These are phyloP conservation scores for Podosphaera aphanis DNA, from an alignment of 2,329 filamentous ascomycete species.

Conservation along the genomic window DNA sequence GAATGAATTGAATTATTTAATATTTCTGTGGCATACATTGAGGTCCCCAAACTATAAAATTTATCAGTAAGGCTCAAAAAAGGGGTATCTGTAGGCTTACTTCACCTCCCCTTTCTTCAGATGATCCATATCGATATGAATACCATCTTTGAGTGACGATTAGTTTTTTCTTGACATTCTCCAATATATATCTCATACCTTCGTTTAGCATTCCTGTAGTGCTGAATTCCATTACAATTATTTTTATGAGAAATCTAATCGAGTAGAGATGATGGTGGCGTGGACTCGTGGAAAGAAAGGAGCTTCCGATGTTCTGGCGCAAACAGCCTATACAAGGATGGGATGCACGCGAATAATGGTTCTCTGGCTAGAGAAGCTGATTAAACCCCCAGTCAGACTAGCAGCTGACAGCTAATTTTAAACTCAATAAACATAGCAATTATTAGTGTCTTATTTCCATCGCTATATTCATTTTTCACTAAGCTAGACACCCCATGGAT, in stretches of 20 bases:
- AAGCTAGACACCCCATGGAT: no score
- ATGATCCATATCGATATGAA: slow-evolving; percentile 96
- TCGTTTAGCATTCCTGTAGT: slow-evolving; percentile 38
- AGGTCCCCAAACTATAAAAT: slow-evolving; percentile 53
- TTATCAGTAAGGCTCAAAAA: slow-evolving; percentile 5
- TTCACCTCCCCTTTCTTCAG: slow-evolving; percentile 98
- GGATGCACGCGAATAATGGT: neutral
- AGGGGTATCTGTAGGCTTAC: slow-evolving; percentile 29
- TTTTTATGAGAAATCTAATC: neutral
- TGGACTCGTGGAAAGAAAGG: neutral
- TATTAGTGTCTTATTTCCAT: no score
- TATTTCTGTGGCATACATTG: slow-evolving; percentile 1
- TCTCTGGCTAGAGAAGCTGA: neutral
- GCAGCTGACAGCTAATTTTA: no score
- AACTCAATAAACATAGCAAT: no score
- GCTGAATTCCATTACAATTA: slow-evolving; percentile 34
- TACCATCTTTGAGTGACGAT: slow-evolving; percentile 49
- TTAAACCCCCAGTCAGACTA: neutral
- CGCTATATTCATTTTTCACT: no score
- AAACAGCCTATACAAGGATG: neutral
- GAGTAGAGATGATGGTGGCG: neutral
- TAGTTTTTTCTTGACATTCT: slow-evolving; percentile 9
- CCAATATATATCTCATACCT: slow-evolving; percentile 20
- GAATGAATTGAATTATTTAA: neutral
- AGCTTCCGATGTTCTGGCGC: neutral